Base-by-base conservation (phyloP, 441 rosid species). In the Dalechampia spathulata region DNA sequence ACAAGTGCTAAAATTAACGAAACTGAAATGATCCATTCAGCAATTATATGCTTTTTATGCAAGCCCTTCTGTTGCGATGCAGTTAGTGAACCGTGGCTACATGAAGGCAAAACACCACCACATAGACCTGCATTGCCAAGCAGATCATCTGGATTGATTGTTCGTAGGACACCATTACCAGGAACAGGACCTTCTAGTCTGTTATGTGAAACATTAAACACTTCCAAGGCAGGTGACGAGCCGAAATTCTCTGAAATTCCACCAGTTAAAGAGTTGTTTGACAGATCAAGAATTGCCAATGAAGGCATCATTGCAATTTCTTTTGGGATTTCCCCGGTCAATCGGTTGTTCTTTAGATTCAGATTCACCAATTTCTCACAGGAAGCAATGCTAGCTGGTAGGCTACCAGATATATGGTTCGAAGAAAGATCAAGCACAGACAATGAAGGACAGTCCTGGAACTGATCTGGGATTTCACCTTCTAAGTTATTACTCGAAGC, bases 371-470 rank as follows among this genome's bases (percentile, higher is more conserved):
- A 60, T 60, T 72, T 92, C 74, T 73, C 76, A 51, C 97, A 86
- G 0, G 97, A 86, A 65, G 88, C 94, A 65, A 88, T 78, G 82
- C 90, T 85, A 2, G 79, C 55, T 0, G 97, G 97, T 47, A 92
- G 78, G 38, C 50, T 68, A 40, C 99, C 87, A 5, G 75, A 65
- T 37, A 92, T 65, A 69, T 43, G 72, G 78, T 89, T 92, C 34
- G 79, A 71, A 23, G 97, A 92, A 62, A 92, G 90, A 63, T 92
- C 99, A 54, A 92, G 90, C 52, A 66, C 72, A 0, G 88, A 70
- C 30, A 92, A 95, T 1, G 96, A 75, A 64, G 97, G 97, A 59
- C 85, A 83, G 64, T 83, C 99, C 68, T 89, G 99, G 70, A 86
- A 86, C 60, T 78, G 92, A 41, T 80, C 83, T 0, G 99, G 97